Conservation (phyloP, 495 filamentous ascomycete genomes). For the Oleoguttula mirabilis region DNA sequence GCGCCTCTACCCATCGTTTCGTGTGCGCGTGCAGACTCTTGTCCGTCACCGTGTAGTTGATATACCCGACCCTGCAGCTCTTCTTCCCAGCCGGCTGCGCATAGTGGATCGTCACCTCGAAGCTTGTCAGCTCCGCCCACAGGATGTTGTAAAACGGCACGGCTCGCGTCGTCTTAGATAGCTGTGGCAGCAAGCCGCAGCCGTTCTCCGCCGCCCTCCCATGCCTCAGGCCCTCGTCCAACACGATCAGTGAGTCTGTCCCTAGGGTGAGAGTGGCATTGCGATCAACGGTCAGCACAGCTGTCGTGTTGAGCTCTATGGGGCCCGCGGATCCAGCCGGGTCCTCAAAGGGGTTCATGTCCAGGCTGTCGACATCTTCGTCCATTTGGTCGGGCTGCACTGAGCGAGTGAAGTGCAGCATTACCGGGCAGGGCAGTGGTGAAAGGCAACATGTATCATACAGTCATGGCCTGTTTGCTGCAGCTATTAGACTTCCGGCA, state of each 20-base stretch:
- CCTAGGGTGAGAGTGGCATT: slow-evolving; percentile 50
- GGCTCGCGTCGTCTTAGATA: slow-evolving; percentile 29
- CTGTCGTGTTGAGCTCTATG: slow-evolving; percentile 26
- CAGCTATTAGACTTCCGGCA: too few species aligned
- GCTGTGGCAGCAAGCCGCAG: slow-evolving; percentile 34
- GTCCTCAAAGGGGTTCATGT: slow-evolving; percentile 33
- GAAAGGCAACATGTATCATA: too few species aligned
- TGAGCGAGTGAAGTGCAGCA: slow-evolving; percentile 20
- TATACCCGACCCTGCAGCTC: slow-evolving; percentile 42
- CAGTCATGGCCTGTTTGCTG: too few species aligned
- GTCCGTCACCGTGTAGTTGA: slow-evolving; percentile 50
- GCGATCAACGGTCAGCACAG: slow-evolving; percentile 40
- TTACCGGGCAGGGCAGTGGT: too few species aligned
- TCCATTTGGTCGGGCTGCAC: slow-evolving; percentile 23
- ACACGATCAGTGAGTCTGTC: slow-evolving; percentile 51
- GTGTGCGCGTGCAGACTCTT: slow-evolving; percentile 29
- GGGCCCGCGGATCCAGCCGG: slow-evolving; percentile 27
- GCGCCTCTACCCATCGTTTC: slow-evolving; percentile 46
- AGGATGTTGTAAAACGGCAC: slow-evolving; percentile 79
- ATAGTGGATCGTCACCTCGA: slow-evolving; percentile 63
- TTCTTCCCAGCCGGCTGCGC: slow-evolving; percentile 46
- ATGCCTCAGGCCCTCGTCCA: slow-evolving; percentile 40
- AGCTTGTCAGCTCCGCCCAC: slow-evolving; percentile 54
- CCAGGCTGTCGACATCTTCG: background rate
- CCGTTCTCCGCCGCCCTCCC: slow-evolving; percentile 27